Percentiles rank a stretch among this genome's conserved stretches.
Conservation (phyloP, 169 alveolate genomes). For the Plasmodium vinckei region DNA sequence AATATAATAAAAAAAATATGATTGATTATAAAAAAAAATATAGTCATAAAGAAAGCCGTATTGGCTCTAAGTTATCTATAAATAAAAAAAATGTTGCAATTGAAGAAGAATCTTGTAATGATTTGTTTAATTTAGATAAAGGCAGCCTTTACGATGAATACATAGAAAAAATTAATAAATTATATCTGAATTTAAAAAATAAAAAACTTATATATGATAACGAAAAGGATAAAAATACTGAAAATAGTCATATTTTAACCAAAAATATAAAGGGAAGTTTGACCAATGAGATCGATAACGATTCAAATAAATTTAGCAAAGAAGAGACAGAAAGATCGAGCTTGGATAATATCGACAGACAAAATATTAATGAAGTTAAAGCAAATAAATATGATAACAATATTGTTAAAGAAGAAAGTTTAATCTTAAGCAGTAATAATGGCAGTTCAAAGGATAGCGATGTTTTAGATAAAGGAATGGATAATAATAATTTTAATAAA, state of each 20-base stretch:
- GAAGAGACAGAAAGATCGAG: too few species aligned
- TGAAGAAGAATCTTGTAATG: constrained; percentile 1
- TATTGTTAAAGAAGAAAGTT: too few species aligned
- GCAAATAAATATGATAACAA: too few species aligned
- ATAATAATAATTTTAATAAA: not conserved
- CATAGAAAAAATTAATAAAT: constrained; percentile 60
- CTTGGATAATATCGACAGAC: too few species aligned
- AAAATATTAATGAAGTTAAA: too few species aligned
- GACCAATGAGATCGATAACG: not conserved
- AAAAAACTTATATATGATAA: constrained; percentile 23
- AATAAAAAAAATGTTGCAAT: not conserved
- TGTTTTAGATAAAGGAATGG: not conserved
- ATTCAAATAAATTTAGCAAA: not conserved
- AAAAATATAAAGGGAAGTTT: not conserved
- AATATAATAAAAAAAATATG: not conserved
- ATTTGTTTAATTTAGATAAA: constrained; percentile 8
- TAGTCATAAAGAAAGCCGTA: not conserved
- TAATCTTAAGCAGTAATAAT: too few species aligned
- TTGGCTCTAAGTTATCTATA: not conserved
- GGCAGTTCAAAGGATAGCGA: too few species aligned
- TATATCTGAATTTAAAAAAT: constrained; percentile 59
- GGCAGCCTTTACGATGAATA: constrained; percentile 52
- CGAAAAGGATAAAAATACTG: constrained; percentile 17
- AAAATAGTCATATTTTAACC: not conserved
- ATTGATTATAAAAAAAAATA: not conserved